A percentile compares a stretch with the other conserved stretches of the same genome.
phyloP scores from a whole-genome alignment of 768 basidiomycete genomes.

The Mycena amicta region DNA sequence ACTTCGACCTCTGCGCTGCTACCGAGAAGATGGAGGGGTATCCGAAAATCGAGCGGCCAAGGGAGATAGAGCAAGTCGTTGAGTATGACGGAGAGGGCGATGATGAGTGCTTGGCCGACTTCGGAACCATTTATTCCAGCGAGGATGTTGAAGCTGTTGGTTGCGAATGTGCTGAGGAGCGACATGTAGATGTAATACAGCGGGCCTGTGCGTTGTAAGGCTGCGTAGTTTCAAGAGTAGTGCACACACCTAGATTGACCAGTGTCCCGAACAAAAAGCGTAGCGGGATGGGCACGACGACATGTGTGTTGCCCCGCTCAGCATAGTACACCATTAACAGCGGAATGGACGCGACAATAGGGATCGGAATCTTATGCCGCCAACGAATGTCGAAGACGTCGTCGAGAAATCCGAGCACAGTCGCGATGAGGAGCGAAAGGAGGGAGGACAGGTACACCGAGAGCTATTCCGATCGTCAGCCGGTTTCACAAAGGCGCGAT shows the following conservation, averaged over 20 bases:
- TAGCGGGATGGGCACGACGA: slow-evolving; percentile 88
- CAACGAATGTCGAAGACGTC: slow-evolving; percentile 99
- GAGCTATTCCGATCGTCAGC: slow-evolving; percentile 49
- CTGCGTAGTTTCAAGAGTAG: not conserved
- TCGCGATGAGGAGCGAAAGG: slow-evolving; percentile 89
- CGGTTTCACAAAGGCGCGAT: not conserved
- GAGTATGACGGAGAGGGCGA: slow-evolving; percentile 84
- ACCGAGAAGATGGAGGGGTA: slow-evolving; percentile 73
- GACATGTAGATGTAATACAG: slow-evolving; percentile 98
- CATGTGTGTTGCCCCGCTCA: slow-evolving; percentile 88
- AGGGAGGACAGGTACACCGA: slow-evolving; percentile 92
- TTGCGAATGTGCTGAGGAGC: slow-evolving; percentile 91
- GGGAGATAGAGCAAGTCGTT: slow-evolving; percentile 97
- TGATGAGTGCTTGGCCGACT: slow-evolving; percentile 90
- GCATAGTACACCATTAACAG: slow-evolving; percentile 96
- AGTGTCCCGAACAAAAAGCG: slow-evolving; percentile 73
- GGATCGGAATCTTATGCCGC: slow-evolving; percentile 97
- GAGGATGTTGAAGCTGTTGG: slow-evolving; percentile 98
- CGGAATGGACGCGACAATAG: slow-evolving; percentile 93
- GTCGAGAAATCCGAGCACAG: slow-evolving; percentile 93
- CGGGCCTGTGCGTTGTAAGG: slow-evolving; percentile 57
- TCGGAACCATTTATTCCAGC: slow-evolving; percentile 98
- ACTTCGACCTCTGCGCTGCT: slow-evolving; percentile 67
- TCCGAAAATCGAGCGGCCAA: slow-evolving; percentile 74
- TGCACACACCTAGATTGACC: slow-evolving; percentile 75